These are phyloP conservation scores for Kazachstania taianensis DNA, from an alignment of 805 yeast genomes.

Conservation along the genomic window DNA sequence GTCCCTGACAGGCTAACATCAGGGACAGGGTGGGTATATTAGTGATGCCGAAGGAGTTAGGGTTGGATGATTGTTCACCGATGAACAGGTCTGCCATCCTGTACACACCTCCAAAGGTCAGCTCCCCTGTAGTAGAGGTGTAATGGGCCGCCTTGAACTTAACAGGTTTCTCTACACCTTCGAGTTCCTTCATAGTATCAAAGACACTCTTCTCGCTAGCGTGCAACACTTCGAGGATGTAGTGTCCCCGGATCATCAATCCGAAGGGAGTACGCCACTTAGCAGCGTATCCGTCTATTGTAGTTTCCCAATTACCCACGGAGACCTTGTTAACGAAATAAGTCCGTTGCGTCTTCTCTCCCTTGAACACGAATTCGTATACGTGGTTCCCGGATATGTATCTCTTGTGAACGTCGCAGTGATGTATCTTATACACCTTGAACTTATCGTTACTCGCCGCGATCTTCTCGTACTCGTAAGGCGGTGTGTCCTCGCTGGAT, in stretches of 20 bases:
- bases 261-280: conserved; percentile 10
- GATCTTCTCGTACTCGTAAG: conserved; percentile 6
- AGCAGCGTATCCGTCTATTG: conserved; percentile 4
- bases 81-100: conserved; percentile 9
- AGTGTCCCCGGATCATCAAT: conserved; percentile 7
- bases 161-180: too few relatives aligned
- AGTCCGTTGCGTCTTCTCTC: conserved; percentile 6
- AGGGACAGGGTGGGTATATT: conserved; percentile 10
- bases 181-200: too few relatives aligned
- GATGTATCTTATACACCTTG: conserved; percentile 8
- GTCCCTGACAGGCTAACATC: conserved; percentile 10
- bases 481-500: conserved; percentile 7
- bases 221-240: conserved; percentile 7
- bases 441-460: conserved; percentile 3
- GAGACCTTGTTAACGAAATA: too few relatives aligned
- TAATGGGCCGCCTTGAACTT: too few relatives aligned
- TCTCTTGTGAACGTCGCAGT: conserved; percentile 8
- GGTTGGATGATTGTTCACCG: conserved; percentile 8
- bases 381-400: neutral
- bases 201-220: conserved; percentile 4
- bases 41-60: conserved; percentile 7
- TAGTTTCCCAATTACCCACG: conserved; percentile 9
- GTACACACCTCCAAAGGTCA: too few relatives aligned
- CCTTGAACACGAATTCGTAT: conserved; percentile 4
- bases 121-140: too few relatives aligned